phyloP scores from a whole-genome alignment of 352 stramenopile genomes.

The Globisporangium sylvaticum region DNA sequence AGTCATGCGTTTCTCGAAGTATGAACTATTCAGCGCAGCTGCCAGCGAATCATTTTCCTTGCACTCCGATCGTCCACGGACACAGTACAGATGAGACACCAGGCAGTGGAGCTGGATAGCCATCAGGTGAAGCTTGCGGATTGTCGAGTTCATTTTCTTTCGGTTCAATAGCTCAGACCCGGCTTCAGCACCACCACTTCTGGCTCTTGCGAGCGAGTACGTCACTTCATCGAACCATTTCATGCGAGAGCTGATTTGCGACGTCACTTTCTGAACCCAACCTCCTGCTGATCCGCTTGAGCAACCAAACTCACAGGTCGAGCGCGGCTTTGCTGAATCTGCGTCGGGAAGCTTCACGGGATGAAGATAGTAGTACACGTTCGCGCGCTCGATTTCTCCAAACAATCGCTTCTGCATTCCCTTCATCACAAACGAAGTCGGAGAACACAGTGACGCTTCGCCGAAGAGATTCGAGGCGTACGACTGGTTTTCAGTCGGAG shows the following conservation, averaged over 20 bases:
- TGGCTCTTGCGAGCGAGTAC: conserved; percentile 63
- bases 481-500: conserved; percentile 24
- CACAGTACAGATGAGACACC: conserved; percentile 64
- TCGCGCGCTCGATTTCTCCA: conserved; percentile 57
- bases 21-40: conserved; percentile 62
- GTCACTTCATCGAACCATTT: conserved; percentile 74
- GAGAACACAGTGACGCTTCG: conserved; percentile 32
- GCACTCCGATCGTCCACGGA: conserved; percentile 45
- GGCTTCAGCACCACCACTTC: conserved; percentile 16
- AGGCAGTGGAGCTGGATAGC: conserved; percentile 73
- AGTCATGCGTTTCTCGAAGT: conserved; percentile 73
- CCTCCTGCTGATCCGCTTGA: conserved; percentile 39
- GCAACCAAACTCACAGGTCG: conserved; percentile 56
- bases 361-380: conserved; percentile 74
- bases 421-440: conserved; percentile 63
- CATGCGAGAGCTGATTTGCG: conserved; percentile 76
- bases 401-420: conserved; percentile 56
- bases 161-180: conserved; percentile 58
- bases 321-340: background rate
- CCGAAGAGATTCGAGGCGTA: conserved; percentile 44
- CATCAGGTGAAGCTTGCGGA: conserved; percentile 74
- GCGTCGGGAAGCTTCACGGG: conserved; percentile 21
- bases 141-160: conserved; percentile 83
- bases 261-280: conserved; percentile 69
- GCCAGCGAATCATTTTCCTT: conserved; percentile 54